Conservation (phyloP, 192 early-diverging fungal species). For the Borealophlyctis nickersoniae region DNA sequence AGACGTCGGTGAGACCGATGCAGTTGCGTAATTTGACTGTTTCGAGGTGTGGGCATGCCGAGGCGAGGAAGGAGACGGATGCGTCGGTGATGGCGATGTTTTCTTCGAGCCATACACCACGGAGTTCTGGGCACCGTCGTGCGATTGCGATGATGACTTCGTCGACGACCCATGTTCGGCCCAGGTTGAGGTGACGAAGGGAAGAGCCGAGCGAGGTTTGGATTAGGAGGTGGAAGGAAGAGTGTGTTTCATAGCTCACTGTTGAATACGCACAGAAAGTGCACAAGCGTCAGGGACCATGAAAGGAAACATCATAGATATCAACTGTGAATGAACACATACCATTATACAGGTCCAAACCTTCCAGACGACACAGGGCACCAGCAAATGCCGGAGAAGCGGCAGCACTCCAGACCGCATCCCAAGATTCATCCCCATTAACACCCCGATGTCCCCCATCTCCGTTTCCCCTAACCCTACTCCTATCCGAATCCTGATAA, state of each 20-base stretch:
- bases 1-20: slow-evolving; percentile 6
- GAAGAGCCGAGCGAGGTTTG: background rate
- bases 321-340: background rate
- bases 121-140: slow-evolving; percentile 6
- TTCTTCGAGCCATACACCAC: slow-evolving; percentile 22
- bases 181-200: slow-evolving; percentile 20
- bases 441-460: background rate
- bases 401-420: background rate
- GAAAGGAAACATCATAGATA: too few species aligned
- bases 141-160: slow-evolving; percentile 12
- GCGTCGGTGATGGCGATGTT: slow-evolving; percentile 20
- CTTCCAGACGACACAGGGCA: background rate
- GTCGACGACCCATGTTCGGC: slow-evolving; percentile 24
- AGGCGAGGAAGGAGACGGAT: slow-evolving; percentile 11
- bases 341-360: slow-evolving; percentile 1
- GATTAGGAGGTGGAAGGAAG: background rate
- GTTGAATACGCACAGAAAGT: too few species aligned
- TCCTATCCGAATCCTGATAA: background rate
- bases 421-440: too few species aligned
- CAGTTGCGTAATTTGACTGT: slow-evolving; percentile 26
- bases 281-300: too few species aligned
- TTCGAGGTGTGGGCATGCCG: slow-evolving; percentile 4
- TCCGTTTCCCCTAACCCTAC: background rate
- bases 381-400: background rate
- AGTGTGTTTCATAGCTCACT: background rate